phyloP scores from a whole-genome alignment of 1,139 yeast genomes.

The Blastobotrys serpentis region DNA sequence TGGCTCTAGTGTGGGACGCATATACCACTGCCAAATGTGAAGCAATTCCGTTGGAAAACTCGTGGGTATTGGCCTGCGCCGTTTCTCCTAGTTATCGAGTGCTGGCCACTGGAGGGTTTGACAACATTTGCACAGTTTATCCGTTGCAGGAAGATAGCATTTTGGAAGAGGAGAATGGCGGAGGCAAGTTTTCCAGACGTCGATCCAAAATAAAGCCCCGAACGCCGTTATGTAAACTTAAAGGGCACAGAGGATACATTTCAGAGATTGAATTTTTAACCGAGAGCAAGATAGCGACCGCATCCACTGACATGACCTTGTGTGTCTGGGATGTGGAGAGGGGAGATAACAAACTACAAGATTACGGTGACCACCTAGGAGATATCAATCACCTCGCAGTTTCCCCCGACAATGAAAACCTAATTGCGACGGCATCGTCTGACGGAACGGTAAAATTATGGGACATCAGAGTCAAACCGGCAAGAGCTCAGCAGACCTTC shows the following conservation, averaged over 20 bases:
- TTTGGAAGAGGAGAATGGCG: neutral
- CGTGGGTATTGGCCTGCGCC: constrained; percentile 78
- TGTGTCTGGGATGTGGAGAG: constrained; percentile 75
- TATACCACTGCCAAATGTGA: constrained; percentile 67
- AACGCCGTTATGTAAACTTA: constrained; percentile 50
- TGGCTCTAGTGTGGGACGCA: constrained; percentile 80
- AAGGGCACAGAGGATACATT: constrained; percentile 82
- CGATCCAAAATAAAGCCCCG: constrained; percentile 34
- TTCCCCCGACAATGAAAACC: constrained; percentile 44
- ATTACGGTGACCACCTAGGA: constrained; percentile 74
- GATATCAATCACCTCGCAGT: constrained; percentile 64
- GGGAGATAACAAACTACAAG: constrained; percentile 50
- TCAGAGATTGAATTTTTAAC: constrained; percentile 69
- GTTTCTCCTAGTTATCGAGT: constrained; percentile 63
- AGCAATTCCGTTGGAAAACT: constrained; percentile 56
- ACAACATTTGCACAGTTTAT: constrained; percentile 74
- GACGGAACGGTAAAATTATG: constrained; percentile 94
- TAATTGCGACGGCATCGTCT: constrained; percentile 85
- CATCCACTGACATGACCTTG: constrained; percentile 83
- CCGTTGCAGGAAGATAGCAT: constrained; percentile 36
- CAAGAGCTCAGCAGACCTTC: constrained; percentile 67
- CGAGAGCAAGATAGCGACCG: constrained; percentile 58
- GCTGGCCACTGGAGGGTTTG: constrained; percentile 81
- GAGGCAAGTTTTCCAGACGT: constrained; percentile 5
- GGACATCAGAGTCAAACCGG: constrained; percentile 84